A percentile compares a stretch with the other conserved stretches of the same genome.
phyloP scores from a whole-genome alignment of 306 rosid genomes.

The barrel medic (Medicago truncatula) region MtrunA17r5.0-ANR NC_053049.1:32051001-32051500 shows the following conservation, averaged over 20 bases:
- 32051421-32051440: background rate
- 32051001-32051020: too few relatives aligned
- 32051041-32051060: too few relatives aligned
- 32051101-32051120: constrained; percentile 7
- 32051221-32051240: background rate
- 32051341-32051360: background rate
- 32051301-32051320: background rate
- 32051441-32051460: background rate
- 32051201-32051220: background rate
- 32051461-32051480: background rate
- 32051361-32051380: background rate
- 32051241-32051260: background rate
- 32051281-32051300: background rate
- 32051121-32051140: constrained; percentile 3
- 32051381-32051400: background rate
- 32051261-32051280: background rate
- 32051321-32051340: background rate
- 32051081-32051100: too few relatives aligned
- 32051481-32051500: background rate
- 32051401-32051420: background rate
- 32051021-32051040: too few relatives aligned
- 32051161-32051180: background rate
- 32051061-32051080: too few relatives aligned
- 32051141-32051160: background rate
- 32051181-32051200: background rate